Percentiles rank a stretch among this genome's conserved stretches.
phyloP scores from a whole-genome alignment of 805 yeast species.

The Hanseniaspora vineae region DNA sequence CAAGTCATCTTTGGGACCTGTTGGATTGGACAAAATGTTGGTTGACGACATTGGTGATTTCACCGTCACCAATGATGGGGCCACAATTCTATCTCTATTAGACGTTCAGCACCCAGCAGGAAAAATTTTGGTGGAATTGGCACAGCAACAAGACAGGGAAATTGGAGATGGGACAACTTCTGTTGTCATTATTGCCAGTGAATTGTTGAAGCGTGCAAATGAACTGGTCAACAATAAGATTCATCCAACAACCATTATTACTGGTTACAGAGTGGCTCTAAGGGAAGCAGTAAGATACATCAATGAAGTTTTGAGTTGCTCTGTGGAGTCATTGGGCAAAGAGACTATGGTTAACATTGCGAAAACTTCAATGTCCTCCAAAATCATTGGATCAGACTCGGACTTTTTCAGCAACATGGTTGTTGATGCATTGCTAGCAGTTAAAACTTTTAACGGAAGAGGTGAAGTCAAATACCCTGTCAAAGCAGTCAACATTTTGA shows the following conservation, averaged over 20 bases:
- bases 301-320: constrained; percentile 67
- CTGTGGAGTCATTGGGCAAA: constrained; percentile 69
- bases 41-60: constrained; percentile 99
- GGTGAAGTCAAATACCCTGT: constrained; percentile 92
- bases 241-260: constrained; percentile 95
- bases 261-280: constrained; percentile 88
- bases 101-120: constrained; percentile 99
- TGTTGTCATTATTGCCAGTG: constrained; percentile 92
- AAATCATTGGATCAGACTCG: constrained; percentile 88
- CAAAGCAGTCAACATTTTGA: constrained; percentile 88
- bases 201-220: constrained; percentile 81
- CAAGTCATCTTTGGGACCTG: constrained; percentile 93
- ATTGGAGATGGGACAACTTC: constrained; percentile 98
- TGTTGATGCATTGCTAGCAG: constrained; percentile 91
- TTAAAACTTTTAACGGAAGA: constrained; percentile 74
- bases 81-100: constrained; percentile 77
- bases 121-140: constrained; percentile 88
- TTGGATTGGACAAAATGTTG: constrained; percentile 94
- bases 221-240: constrained; percentile 86
- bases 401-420: constrained; percentile 84
- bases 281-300: constrained; percentile 84
- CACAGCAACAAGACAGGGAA: constrained; percentile 97
- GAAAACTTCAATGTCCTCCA: constrained; percentile 92
- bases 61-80: constrained; percentile 97
- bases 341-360: constrained; percentile 85